These are phyloP conservation scores for Pyrenophora teres DNA, from an alignment of 2,329 filamentous ascomycete genomes.

Conservation along the genomic window DNA sequence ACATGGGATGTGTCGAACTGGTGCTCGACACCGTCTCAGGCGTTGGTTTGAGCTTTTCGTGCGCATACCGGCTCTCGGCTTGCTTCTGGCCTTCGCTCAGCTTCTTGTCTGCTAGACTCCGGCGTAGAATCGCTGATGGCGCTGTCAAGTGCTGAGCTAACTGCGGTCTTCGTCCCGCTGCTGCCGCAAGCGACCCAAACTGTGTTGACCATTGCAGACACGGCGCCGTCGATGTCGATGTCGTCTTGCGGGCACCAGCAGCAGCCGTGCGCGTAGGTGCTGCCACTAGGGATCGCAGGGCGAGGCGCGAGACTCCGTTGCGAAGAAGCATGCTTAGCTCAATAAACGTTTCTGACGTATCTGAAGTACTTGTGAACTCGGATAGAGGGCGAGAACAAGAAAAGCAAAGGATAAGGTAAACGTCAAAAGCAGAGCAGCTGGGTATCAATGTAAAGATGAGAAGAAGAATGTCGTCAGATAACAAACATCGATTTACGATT, in stretches of 20 bases:
- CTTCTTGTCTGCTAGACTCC: slow-evolving; percentile 45
- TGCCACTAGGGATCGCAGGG: slow-evolving; percentile 45
- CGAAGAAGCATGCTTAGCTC: slow-evolving; percentile 47
- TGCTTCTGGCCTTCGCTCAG: slow-evolving; percentile 57
- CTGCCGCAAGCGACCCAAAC: slow-evolving; percentile 47
- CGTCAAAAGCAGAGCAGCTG: too few species aligned
- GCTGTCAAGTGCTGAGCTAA: slow-evolving; percentile 33
- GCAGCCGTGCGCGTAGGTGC: slow-evolving; percentile 32
- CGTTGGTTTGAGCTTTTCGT: slow-evolving; percentile 62
- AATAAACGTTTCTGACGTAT: not conserved
- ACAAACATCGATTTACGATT: slow-evolving; percentile 2
- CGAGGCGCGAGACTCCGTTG: slow-evolving; percentile 50
- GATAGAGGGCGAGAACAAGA: too few species aligned
- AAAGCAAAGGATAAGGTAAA: too few species aligned
- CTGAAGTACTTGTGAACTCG: too few species aligned
- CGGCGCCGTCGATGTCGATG: slow-evolving; percentile 12
- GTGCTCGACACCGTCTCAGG: slow-evolving; percentile 65
- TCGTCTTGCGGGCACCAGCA: slow-evolving; percentile 18
- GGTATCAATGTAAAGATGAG: not conserved
- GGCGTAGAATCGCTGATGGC: slow-evolving; percentile 48
- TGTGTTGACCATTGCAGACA: slow-evolving; percentile 48
- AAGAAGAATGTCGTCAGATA: not conserved
- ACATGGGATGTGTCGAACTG: slow-evolving; percentile 56
- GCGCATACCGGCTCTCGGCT: slow-evolving; percentile 59
- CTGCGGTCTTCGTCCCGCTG: slow-evolving; percentile 35